Evolutionary conservation across 1,284 basidiomycete genomes (phyloP).

Genomic region (Fistulinella cinereoalba): DNA sequence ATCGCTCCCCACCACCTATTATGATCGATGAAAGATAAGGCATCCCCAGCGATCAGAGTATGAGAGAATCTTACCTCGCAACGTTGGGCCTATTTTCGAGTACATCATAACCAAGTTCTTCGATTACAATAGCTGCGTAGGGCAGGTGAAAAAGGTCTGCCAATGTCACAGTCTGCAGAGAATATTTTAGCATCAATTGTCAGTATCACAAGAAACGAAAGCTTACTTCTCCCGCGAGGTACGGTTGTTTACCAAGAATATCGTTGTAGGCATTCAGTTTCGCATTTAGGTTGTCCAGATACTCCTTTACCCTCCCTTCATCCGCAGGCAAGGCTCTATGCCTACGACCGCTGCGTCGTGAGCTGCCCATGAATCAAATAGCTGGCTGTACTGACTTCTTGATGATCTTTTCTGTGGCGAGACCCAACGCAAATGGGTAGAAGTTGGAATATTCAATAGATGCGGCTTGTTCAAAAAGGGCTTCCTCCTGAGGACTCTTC

Average conservation of each 20-base stretch:
- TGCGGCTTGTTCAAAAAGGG: constrained; percentile 34
- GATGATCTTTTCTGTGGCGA: constrained; percentile 44
- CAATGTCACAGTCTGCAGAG: constrained; percentile 44
- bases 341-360: constrained; percentile 4
- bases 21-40: not conserved
- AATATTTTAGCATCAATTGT: not conserved
- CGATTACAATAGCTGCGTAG: constrained; percentile 37
- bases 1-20: constrained; percentile 40
- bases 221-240: constrained; percentile 32
- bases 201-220: not conserved
- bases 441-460: constrained; percentile 33
- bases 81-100: constrained; percentile 27
- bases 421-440: constrained; percentile 32
- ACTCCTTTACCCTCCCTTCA: constrained; percentile 28
- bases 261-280: constrained; percentile 32
- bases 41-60: not conserved
- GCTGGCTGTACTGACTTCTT: constrained; percentile 30
- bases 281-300: constrained; percentile 23
- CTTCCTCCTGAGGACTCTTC: constrained; percentile 28
- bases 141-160: constrained; percentile 59
- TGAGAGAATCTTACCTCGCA: constrained; percentile 19
- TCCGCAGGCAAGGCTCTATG: constrained; percentile 25
- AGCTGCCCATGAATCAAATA: not conserved
- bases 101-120: constrained; percentile 24
- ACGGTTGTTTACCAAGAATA: constrained; percentile 29